Evolutionary conservation across 2,329 filamentous ascomycete species (phyloP).

Genomic region (Waltergamsia citrina): DNA sequence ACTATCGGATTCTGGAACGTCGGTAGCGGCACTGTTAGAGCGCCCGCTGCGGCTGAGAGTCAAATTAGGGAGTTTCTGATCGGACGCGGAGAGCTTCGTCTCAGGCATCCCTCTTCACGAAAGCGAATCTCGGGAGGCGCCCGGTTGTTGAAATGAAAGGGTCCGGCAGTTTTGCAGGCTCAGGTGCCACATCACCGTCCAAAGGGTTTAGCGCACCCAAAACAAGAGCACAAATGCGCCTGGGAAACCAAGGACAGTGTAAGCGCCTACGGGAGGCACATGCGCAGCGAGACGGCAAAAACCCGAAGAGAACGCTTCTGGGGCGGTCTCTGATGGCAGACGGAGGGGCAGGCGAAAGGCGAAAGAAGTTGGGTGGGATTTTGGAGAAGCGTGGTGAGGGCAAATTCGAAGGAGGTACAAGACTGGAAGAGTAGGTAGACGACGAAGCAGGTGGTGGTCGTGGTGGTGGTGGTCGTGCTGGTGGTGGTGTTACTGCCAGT

Average conservation of each 20-base stretch:
- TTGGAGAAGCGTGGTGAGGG: neutral
- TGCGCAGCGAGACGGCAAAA: neutral
- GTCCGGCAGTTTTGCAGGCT: neutral
- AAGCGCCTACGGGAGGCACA: neutral
- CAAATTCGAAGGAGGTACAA: too few relatives aligned
- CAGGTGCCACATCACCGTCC: slow-evolving; percentile 4
- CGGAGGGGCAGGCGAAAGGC: neutral
- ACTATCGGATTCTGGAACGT: too few relatives aligned
- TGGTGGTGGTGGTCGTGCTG: too few relatives aligned
- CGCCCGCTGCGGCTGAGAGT: too few relatives aligned
- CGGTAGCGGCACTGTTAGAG: neutral
- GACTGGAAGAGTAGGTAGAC: too few relatives aligned
- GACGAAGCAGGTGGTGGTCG: too few relatives aligned
- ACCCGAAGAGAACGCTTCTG: neutral
- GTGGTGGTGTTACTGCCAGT: too few relatives aligned
- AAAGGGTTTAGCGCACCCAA: slow-evolving; percentile 1
- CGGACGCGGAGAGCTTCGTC: neutral
- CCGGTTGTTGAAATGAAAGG: neutral
- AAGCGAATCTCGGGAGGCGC: neutral
- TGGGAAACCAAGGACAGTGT: neutral
- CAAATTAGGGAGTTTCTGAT: neutral
- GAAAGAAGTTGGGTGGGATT: neutral
- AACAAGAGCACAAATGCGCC: neutral
- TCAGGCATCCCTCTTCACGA: neutral
- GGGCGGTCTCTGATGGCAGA: neutral